phyloP scores from a whole-genome alignment of 345 rosid species.

The Draba incana region DNA sequence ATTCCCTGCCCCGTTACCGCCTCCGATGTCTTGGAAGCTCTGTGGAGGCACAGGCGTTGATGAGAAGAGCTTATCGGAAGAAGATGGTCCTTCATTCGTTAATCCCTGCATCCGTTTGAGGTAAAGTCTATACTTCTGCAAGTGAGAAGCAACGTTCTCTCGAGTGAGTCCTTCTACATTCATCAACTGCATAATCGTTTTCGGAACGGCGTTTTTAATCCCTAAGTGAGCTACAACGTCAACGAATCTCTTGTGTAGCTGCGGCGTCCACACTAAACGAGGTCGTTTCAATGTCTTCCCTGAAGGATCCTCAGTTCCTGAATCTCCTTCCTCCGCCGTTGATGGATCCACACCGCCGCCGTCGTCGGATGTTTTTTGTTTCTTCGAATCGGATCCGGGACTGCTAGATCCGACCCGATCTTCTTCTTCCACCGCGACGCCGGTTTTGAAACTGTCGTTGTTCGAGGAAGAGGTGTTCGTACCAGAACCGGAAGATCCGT shows the following conservation, averaged over 20 bases:
- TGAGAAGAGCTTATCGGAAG: constrained; percentile 80
- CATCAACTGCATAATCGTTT: constrained; percentile 99
- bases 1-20: constrained; percentile 34
- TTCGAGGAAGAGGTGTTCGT: constrained; percentile 25
- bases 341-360: constrained; percentile 53
- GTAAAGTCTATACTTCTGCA: constrained; percentile 91
- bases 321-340: constrained; percentile 78
- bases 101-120: constrained; percentile 89
- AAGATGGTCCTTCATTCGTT: constrained; percentile 57
- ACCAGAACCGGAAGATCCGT: constrained; percentile 37
- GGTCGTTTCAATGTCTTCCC: constrained; percentile 72
- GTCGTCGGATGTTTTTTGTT: constrained; percentile 57
- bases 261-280: constrained; percentile 97
- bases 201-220: constrained; percentile 92
- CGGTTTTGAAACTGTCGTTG: constrained; percentile 47
- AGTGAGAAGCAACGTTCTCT: constrained; percentile 94
- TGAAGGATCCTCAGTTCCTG: constrained; percentile 67
- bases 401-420: constrained; percentile 61
- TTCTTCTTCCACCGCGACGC: constrained; percentile 44
- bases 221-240: constrained; percentile 92
- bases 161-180: constrained; percentile 94
- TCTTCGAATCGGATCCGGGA: constrained; percentile 64
- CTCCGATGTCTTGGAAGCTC: constrained; percentile 54
- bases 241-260: constrained; percentile 92
- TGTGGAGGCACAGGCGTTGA: constrained; percentile 77